Evolutionary conservation across 208 protist species (phyloP), one percentile per base, ranked within the genome.

Genomic region (Acanthamoeba rhysodes): DNA sequence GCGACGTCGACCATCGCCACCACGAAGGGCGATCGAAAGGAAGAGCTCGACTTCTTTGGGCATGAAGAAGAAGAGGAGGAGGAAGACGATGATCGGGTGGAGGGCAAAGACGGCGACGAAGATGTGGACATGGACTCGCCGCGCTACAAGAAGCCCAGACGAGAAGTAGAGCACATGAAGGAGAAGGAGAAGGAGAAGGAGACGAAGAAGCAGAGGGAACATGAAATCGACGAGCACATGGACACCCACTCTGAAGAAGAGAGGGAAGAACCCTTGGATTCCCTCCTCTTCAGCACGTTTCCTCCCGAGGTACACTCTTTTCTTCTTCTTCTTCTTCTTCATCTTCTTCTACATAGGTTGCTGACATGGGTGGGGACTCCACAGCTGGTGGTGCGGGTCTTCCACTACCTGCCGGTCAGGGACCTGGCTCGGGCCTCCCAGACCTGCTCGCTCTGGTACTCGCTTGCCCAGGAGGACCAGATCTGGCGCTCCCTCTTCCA

Each of bases 401-500:
- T 85, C 78, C 45, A 85, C 34, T 85, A 62, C 78, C 34, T 85
- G 78, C 12, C 48, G 9, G 78, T 85, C 14, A 53, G 24, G 78
- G 48, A 59, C 45, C 45, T 85, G 45, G 78, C 78, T n/a, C 34
- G 48, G 8, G 78, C 78, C 16, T 14, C 78, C 16, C 78, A 37
- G 24, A 32, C 48, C 20, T 85, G 78, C 48, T 85, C 78, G 48
- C n/a, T 22, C 16, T 85, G 78, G 78, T 24, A 85, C 29, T 85
- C 78, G 0, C 18, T 85, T n/a, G 12, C 78, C 7, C 41, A 85
- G 8, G 45, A 53, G 24, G 48, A 85, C 48, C 78, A 59, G 34
- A 22, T 85, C 45, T 85, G 78, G 78, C 78, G 78, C 14, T 85
- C 78, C 24, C 48, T 85, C 45, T 85, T 59, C 78, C n/a, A 85